phyloP scores from a whole-genome alignment of 768 basidiomycete genomes.

The Amanita exitialis region DNA sequence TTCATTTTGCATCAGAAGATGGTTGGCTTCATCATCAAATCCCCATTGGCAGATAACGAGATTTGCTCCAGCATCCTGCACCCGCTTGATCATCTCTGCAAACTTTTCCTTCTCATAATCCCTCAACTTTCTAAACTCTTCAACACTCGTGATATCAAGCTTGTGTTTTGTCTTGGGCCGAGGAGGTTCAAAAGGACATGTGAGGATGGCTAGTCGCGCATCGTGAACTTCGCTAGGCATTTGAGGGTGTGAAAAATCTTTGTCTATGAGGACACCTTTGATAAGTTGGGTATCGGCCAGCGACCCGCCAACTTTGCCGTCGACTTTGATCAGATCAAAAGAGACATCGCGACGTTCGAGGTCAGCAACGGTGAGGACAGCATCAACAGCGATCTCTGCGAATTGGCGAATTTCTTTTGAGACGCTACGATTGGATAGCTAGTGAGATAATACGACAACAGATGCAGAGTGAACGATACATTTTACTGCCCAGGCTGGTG shows the following conservation, averaged over 20 bases:
- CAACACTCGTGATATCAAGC: conserved; percentile 91
- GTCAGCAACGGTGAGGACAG: conserved; percentile 92
- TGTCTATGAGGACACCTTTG: conserved; percentile 97
- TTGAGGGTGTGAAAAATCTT: conserved; percentile 99
- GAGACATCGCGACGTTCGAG: conserved; percentile 90
- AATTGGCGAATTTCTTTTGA: conserved; percentile 95
- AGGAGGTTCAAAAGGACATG: conserved; percentile 98
- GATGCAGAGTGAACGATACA: conserved; percentile 38
- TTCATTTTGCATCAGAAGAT: conserved; percentile 94
- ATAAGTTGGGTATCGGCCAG: conserved; percentile 92
- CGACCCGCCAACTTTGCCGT: conserved; percentile 97
- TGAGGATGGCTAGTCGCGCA: conserved; percentile 91
- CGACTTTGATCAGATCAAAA: conserved; percentile 98
- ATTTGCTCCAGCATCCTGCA: conserved; percentile 96
- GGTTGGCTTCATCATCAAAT: conserved; percentile 99
- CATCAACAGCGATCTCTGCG: conserved; percentile 96
- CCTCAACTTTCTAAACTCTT: conserved; percentile 91
- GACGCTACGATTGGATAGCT: conserved; percentile 46
- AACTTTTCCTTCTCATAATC: conserved; percentile 97
- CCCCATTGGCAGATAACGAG: conserved; percentile 99
- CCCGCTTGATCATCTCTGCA: conserved; percentile 90
- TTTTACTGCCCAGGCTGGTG: conserved; percentile 97
- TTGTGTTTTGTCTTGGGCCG: conserved; percentile 99
- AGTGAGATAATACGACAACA: neutral
- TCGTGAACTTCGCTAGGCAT: conserved; percentile 88